Evolutionary conservation across 352 stramenopile species (phyloP).

Genomic region (Albugo laibachii): DNA sequence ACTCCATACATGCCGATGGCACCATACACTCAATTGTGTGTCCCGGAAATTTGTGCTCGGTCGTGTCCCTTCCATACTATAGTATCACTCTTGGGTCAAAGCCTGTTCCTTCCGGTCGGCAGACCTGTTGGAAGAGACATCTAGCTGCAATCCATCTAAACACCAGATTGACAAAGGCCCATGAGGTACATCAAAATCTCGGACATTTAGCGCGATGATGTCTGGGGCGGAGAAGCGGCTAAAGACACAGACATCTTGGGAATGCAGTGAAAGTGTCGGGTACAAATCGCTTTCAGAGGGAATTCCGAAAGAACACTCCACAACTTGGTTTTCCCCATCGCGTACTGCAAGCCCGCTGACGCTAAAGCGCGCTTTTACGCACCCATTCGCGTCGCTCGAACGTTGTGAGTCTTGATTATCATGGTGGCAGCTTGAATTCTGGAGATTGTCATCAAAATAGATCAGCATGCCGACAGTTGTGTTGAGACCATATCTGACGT

Average conservation of each 20-base stretch:
- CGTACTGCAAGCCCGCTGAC: slow-evolving; percentile 42
- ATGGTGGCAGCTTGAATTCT: slow-evolving; percentile 2
- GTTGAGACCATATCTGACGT: slow-evolving; percentile 28
- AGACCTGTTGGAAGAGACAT: slow-evolving; percentile 1
- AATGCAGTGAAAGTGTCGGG: slow-evolving; percentile 69
- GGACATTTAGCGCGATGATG: slow-evolving; percentile 26
- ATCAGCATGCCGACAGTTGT: slow-evolving; percentile 62
- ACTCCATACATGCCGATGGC: background rate
- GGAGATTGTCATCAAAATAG: slow-evolving; percentile 22
- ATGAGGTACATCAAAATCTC: slow-evolving; percentile 23
- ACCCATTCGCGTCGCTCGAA: background rate
- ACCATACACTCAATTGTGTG: background rate
- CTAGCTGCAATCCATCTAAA: slow-evolving; percentile 36
- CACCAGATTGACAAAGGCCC: slow-evolving; percentile 33
- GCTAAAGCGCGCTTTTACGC: slow-evolving; percentile 36
- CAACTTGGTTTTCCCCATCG: slow-evolving; percentile 23
- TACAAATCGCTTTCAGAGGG: slow-evolving; percentile 47
- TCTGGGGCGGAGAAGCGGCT: slow-evolving; percentile 61
- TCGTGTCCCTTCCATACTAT: too few species aligned
- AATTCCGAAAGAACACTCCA: slow-evolving; percentile 39
- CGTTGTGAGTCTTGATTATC: slow-evolving; percentile 1
- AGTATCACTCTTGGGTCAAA: too few species aligned
- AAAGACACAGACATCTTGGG: slow-evolving; percentile 53
- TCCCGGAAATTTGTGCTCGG: too few species aligned
- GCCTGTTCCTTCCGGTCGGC: too few species aligned